Conservation (phyloP, 331 rosid genomes). For the Malus hybrid region DNA sequence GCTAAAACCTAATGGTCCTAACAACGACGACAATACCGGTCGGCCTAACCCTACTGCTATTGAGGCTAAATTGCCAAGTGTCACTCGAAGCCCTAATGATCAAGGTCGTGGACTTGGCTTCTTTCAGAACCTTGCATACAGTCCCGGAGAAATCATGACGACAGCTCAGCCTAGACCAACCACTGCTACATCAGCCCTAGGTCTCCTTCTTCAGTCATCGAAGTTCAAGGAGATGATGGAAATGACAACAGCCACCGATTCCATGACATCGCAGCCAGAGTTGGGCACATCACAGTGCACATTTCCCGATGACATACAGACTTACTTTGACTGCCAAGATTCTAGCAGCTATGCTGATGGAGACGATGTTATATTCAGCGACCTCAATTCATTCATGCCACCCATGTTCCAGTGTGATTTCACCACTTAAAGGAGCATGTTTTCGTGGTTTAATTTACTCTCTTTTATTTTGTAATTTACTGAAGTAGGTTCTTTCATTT, state of each 20-base stretch:
- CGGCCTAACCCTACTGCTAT: background rate
- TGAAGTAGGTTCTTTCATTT: background rate
- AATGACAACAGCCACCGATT: conserved; percentile 20
- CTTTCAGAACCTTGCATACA: conserved; percentile 16
- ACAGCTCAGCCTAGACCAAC: conserved; percentile 11
- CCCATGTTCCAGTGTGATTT: conserved; percentile 32
- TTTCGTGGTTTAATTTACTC: background rate
- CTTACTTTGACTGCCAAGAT: conserved; percentile 28
- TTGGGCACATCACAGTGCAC: background rate
- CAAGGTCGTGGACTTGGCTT: conserved; percentile 14
- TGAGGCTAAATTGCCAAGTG: background rate
- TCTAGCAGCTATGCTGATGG: conserved; percentile 23
- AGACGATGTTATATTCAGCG: conserved; percentile 28
- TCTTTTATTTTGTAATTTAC: background rate
- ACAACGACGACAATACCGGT: background rate
- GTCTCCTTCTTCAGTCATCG: conserved; percentile 34
- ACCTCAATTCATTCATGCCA: conserved; percentile 28
- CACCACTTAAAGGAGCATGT: background rate
- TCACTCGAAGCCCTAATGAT: conserved; percentile 3
- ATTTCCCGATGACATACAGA: conserved; percentile 33
- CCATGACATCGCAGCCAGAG: conserved; percentile 3
- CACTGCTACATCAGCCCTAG: conserved; percentile 38
- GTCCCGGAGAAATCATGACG: conserved; percentile 6
- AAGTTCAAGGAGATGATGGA: conserved; percentile 53
- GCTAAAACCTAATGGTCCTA: conserved; percentile 26